A percentile compares a stretch with the other conserved stretches of the same genome.
phyloP scores from a whole-genome alignment of 225 moss, liverwort and hornwort genomes.

The Anthoceros angustus region DNA sequence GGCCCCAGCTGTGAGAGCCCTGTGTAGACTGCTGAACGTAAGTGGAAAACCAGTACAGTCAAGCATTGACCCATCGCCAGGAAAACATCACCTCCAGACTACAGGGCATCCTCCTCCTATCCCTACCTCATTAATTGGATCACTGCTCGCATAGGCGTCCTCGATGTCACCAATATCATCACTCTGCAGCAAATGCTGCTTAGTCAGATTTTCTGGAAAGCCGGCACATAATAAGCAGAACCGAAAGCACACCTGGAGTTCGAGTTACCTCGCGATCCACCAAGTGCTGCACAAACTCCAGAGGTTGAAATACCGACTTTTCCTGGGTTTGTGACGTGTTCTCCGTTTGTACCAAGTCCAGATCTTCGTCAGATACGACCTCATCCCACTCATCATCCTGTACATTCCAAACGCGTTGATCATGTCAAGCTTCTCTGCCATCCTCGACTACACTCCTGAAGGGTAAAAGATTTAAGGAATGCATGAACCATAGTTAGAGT shows the following conservation, averaged over 20 bases:
- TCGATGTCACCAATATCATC: conserved; percentile 69
- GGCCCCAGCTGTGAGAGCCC: conserved; percentile 4
- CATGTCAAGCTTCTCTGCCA: not conserved
- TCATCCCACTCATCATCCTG: conserved; percentile 93
- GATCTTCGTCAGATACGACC: conserved; percentile 32
- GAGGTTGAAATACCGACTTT: conserved; percentile 48
- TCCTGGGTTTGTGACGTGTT: conserved; percentile 23
- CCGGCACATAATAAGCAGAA: conserved; percentile 1
- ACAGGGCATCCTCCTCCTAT: not conserved
- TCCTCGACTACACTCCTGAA: not conserved
- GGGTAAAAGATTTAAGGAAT: not conserved
- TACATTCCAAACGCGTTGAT: not conserved
- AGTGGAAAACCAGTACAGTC: not conserved
- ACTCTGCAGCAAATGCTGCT: conserved; percentile 16
- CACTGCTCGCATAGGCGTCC: conserved; percentile 64
- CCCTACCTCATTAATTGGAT: conserved; percentile 65
- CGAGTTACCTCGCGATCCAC: conserved; percentile 43
- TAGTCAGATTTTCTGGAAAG: not conserved
- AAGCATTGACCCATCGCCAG: not conserved
- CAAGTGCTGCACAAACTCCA: conserved; percentile 44
- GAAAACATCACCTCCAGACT: not conserved
- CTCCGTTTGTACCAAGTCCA: conserved; percentile 21
- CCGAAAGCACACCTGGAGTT: not conserved
- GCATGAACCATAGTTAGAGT: conserved; percentile 1
- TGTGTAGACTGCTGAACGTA: conserved; percentile 6